Evolutionary conservation across 1,284 basidiomycete species (phyloP).

Genomic region (Porogramme epimiltina): DNA sequence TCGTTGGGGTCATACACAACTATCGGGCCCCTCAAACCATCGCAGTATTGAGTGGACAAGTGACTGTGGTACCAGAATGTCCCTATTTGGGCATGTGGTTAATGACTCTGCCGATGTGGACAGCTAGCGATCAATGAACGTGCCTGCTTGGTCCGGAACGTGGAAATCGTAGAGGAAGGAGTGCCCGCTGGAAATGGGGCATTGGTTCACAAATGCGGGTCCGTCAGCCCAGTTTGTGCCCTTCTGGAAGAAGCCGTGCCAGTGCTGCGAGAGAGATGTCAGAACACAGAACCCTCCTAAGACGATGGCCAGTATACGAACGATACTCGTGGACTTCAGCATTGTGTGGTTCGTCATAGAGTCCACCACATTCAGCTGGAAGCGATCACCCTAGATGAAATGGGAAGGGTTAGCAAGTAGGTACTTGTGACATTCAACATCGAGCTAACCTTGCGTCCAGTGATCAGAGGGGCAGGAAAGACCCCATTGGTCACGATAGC

Average conservation of each 20-base stretch:
- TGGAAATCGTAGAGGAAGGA: conserved; percentile 43
- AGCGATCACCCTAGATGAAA: conserved; percentile 21
- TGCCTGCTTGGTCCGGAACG: conserved; percentile 32
- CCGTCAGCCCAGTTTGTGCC: conserved; percentile 33
- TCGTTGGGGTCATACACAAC: conserved; percentile 45
- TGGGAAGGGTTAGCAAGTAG: not conserved
- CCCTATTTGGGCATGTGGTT: conserved; percentile 6
- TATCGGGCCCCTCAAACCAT: conserved; percentile 36
- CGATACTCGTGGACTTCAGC: conserved; percentile 35
- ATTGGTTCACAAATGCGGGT: conserved; percentile 41
- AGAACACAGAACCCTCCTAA: not conserved
- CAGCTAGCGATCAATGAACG: no score
- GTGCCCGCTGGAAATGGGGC: conserved; percentile 45
- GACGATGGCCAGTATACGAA: conserved; percentile 13
- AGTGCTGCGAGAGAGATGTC: conserved; percentile 26
- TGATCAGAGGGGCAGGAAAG: conserved; percentile 29
- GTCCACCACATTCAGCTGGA: conserved; percentile 37
- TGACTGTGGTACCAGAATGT: conserved; percentile 28
- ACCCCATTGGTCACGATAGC: conserved; percentile 23
- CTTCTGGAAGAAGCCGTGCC: conserved; percentile 34
- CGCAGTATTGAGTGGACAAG: conserved; percentile 34
- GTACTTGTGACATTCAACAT: not conserved
- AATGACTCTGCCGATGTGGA: no score
- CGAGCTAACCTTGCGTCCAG: conserved; percentile 19
- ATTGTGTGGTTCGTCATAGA: conserved; percentile 34